These are phyloP conservation scores for Posidonia australis DNA, from an alignment of 106 monocot species.

Conservation along the genomic window DNA sequence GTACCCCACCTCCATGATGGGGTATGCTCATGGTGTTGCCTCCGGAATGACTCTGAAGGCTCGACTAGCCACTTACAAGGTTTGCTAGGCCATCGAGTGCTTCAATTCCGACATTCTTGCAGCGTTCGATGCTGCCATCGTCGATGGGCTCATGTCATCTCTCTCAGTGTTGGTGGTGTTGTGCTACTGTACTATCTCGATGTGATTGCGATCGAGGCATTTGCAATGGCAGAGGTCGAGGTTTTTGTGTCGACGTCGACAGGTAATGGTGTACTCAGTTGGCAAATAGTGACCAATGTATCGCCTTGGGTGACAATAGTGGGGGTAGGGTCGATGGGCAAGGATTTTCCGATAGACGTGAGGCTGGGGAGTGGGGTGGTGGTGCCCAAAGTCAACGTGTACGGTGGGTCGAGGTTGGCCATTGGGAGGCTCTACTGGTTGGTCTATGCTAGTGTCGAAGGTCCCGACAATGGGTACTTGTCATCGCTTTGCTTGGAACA, in stretches of 20 bases:
- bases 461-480: slow-evolving; percentile 55
- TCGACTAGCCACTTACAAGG: slow-evolving; percentile 67
- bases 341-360: slow-evolving; percentile 80
- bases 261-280: slow-evolving; percentile 78
- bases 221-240: slow-evolving; percentile 56
- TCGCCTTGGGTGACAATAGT: slow-evolving; percentile 88
- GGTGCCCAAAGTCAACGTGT: slow-evolving; percentile 61
- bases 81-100: slow-evolving; percentile 76
- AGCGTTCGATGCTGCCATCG: slow-evolving; percentile 69
- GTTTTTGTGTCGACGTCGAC: slow-evolving; percentile 82
- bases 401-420: slow-evolving; percentile 39
- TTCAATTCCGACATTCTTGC: slow-evolving; percentile 94
- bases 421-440: slow-evolving; percentile 34
- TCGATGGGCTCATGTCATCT: slow-evolving; percentile 72
- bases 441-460: slow-evolving; percentile 44
- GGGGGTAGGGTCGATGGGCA: slow-evolving; percentile 84
- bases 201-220: slow-evolving; percentile 73
- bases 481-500: slow-evolving; percentile 78
- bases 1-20: slow-evolving; percentile 62
- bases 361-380: slow-evolving; percentile 40
- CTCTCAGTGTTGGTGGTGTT: slow-evolving; percentile 75
- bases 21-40: slow-evolving; percentile 76
- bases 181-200: slow-evolving; percentile 83
- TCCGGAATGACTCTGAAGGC: slow-evolving; percentile 92
- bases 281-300: slow-evolving; percentile 71